Evolutionary conservation across 2,329 filamentous ascomycete species (phyloP).

Genomic region (Botrytis hyacinthi): DNA sequence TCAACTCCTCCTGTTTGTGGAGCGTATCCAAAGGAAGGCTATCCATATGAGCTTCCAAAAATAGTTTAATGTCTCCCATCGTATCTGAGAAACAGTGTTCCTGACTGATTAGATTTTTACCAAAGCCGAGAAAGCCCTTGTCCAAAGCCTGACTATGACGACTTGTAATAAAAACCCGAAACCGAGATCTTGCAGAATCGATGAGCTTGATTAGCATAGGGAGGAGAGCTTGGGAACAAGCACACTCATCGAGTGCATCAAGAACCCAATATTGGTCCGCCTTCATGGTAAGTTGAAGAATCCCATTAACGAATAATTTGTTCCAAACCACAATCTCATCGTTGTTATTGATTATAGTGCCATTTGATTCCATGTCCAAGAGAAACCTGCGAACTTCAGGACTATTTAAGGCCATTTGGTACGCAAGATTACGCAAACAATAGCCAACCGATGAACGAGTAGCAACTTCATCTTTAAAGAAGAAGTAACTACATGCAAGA

Average conservation of each 20-base stretch:
- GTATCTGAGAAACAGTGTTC: neutral
- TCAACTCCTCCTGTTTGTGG: constrained; percentile 1
- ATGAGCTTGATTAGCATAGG: neutral
- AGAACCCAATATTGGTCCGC: constrained; percentile 19
- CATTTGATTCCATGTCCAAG: neutral
- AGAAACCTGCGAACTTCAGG: neutral
- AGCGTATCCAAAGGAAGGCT: neutral
- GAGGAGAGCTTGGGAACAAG: neutral
- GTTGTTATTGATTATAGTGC: neutral
- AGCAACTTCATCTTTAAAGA: constrained; percentile 24
- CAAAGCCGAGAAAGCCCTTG: neutral
- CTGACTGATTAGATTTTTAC: neutral
- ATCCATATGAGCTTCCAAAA: neutral
- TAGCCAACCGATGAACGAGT: neutral
- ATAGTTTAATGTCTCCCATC: neutral
- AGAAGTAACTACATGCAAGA: neutral
- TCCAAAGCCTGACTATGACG: constrained; percentile 1
- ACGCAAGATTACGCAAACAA: neutral
- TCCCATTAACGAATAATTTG: constrained; percentile 4
- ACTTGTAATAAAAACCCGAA: neutral
- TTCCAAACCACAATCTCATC: constrained; percentile 15
- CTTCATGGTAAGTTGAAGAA: constrained; percentile 11
- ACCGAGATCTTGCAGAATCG: neutral
- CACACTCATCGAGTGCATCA: constrained; percentile 20
- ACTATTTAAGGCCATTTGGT: neutral